Evolutionary conservation across 2,329 filamentous ascomycete species (phyloP), one percentile per base, ranked within the genome.

Genomic region (Sarocladium kiliense): DNA sequence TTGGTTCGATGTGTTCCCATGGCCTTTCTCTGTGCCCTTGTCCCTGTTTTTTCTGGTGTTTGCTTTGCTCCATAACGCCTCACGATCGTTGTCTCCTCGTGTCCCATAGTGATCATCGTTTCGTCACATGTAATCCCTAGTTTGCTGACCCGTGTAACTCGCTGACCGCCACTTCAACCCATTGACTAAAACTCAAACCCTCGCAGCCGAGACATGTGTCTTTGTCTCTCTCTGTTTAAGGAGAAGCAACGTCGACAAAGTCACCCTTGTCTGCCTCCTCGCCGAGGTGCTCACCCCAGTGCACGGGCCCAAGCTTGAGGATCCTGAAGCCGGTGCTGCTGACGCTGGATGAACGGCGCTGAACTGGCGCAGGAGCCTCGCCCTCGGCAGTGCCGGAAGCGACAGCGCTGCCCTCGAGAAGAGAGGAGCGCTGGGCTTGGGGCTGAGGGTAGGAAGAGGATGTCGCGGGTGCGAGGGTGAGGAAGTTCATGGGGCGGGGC

Each of bases 281-380:
- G 58, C 75, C 80, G 21, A 72, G 71, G 68, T 82, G 79, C 74
- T 81, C 81, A 60, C 83, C 83, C 69, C 76, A 84, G 76, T 85
- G 81, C 57, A 86, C 82, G 32, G 82, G 82, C 23, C 80, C 80
- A 56, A 87, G 80, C 74, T 84, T 85, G 61, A 87, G 77, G 68
- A 86, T 80, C 57, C 77, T 75, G 61, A 73, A 70, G 59, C 73
- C 66, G 56, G 61, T 64, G 62, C 56, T 58, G 63, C 68, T 74
- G 62, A 64, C 68, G 59, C 69, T 68, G 66, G 76, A 80, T 3
- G 47, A 51, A 21, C 47, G 47, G 47, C 47, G 73, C 76, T 80
- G 60, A 45, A 54, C 34, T 14, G 51, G 14, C 34, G 42, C 23
- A 34, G 19, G 44, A 36, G 32, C 27, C 12, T 47, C 56, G 18